Percentiles rank a stretch among this genome's conserved stretches.
phyloP scores from a whole-genome alignment of 768 basidiomycete genomes.

The Gloeostereum incarnatum region DNA sequence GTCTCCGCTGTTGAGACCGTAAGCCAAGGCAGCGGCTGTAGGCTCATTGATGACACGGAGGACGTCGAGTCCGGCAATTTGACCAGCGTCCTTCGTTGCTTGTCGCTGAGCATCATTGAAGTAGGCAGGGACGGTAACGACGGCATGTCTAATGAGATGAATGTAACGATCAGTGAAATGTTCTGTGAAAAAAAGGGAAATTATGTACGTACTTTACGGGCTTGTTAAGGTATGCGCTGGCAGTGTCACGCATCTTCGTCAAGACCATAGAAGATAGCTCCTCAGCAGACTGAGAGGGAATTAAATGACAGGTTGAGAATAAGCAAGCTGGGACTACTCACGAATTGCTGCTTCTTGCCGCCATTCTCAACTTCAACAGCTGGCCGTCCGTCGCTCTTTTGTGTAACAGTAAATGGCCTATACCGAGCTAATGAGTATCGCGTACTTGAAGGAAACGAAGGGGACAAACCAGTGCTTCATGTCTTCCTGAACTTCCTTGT shows the following conservation, averaged over 20 bases:
- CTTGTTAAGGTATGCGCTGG: slow-evolving; percentile 88
- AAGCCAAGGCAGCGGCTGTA: slow-evolving; percentile 96
- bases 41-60: slow-evolving; percentile 99
- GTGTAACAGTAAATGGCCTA: slow-evolving; percentile 78
- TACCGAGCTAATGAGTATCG: neutral
- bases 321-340: slow-evolving; percentile 28
- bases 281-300: slow-evolving; percentile 56
- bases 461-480: slow-evolving; percentile 65
- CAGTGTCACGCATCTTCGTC: slow-evolving; percentile 93
- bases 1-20: slow-evolving; percentile 87
- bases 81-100: slow-evolving; percentile 96
- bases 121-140: slow-evolving; percentile 95
- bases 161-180: slow-evolving; percentile 6
- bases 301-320: slow-evolving; percentile 3
- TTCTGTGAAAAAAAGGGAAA: neutral
- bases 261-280: slow-evolving; percentile 85
- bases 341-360: slow-evolving; percentile 74
- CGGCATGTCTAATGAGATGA: slow-evolving; percentile 74
- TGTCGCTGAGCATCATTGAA: slow-evolving; percentile 99
- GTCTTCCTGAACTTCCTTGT: slow-evolving; percentile 91
- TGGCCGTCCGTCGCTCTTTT: slow-evolving; percentile 66
- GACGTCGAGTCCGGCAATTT: slow-evolving; percentile 95
- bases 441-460: neutral
- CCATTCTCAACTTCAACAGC: slow-evolving; percentile 80
- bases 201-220: slow-evolving; percentile 73